Evolutionary conservation across 2,329 filamentous ascomycete genomes (phyloP).

Genomic region (Lecanicillium sp.): DNA sequence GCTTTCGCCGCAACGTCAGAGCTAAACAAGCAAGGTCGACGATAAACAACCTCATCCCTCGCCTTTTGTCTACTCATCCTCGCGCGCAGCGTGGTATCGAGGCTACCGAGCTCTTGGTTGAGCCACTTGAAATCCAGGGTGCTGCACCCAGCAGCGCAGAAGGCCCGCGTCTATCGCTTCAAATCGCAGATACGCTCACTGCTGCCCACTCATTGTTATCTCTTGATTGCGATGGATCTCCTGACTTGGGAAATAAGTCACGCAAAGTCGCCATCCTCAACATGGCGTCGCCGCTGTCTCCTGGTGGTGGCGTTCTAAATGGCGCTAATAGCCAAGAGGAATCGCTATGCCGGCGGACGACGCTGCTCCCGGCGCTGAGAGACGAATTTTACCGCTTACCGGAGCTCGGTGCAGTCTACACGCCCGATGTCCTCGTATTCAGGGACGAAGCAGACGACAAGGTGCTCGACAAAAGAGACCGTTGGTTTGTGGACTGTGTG

Average conservation of each 20-base stretch:
- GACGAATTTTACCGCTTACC: slow-evolving; percentile 56
- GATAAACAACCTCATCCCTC: slow-evolving; percentile 53
- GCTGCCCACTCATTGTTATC: slow-evolving; percentile 33
- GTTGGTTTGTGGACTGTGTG: slow-evolving; percentile 54
- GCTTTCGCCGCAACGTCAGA: slow-evolving; percentile 25
- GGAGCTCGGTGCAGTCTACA: slow-evolving; percentile 50
- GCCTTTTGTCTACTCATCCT: slow-evolving; percentile 45
- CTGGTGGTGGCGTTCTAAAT: slow-evolving; percentile 55
- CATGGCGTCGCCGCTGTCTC: slow-evolving; percentile 56
- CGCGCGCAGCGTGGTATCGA: slow-evolving; percentile 51
- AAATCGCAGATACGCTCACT: slow-evolving; percentile 46
- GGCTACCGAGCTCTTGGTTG: slow-evolving; percentile 40
- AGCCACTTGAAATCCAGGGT: slow-evolving; percentile 20
- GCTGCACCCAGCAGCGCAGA: background rate
- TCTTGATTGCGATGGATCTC: background rate
- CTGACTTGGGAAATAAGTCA: slow-evolving; percentile 14
- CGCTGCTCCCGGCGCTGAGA: slow-evolving; percentile 50
- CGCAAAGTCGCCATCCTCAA: slow-evolving; percentile 49
- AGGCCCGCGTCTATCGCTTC: slow-evolving; percentile 37
- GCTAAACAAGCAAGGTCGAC: slow-evolving; percentile 53
- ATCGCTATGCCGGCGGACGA: slow-evolving; percentile 54
- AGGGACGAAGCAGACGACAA: slow-evolving; percentile 32
- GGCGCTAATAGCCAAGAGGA: slow-evolving; percentile 58
- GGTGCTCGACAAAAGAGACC: slow-evolving; percentile 38
- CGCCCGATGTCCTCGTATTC: slow-evolving; percentile 55